Evolutionary conservation across 352 stramenopile species (phyloP).

Genomic region (Phytophthora multivora): DNA sequence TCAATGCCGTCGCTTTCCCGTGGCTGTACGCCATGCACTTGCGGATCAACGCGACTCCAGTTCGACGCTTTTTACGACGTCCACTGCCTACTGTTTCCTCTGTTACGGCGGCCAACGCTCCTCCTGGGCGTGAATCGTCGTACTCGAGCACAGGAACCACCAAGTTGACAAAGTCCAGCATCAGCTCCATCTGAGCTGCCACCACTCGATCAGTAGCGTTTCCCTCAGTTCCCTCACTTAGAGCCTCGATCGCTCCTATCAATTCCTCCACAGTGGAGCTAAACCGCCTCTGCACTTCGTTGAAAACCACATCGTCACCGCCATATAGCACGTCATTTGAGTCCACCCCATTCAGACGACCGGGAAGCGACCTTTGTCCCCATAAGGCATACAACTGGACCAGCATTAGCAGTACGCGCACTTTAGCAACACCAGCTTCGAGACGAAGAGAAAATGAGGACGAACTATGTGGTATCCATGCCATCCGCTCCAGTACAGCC

Average conservation of each 20-base stretch:
- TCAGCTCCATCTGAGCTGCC: constrained; percentile 50
- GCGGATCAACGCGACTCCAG: constrained; percentile 39
- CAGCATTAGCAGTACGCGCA: constrained; percentile 50
- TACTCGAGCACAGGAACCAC: constrained; percentile 43
- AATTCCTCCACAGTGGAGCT: constrained; percentile 57
- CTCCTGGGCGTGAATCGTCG: constrained; percentile 24
- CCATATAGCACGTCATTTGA: constrained; percentile 90
- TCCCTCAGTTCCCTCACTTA: constrained; percentile 10
- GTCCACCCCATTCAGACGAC: constrained; percentile 56
- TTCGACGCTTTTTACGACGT: constrained; percentile 36
- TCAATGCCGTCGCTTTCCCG: constrained; percentile 26
- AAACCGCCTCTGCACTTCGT: constrained; percentile 55
- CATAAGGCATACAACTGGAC: constrained; percentile 67
- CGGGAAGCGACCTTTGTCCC: constrained; percentile 50
- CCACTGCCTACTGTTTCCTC: constrained; percentile 9
- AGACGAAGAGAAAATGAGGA: constrained; percentile 20
- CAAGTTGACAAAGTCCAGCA: constrained; percentile 69
- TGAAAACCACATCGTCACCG: constrained; percentile 54
- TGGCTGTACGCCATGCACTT: constrained; percentile 49
- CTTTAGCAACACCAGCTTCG: constrained; percentile 23
- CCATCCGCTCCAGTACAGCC: constrained; percentile 60
- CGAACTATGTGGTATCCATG: constrained; percentile 18
- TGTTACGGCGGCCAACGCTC: not conserved
- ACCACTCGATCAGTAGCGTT: constrained; percentile 7
- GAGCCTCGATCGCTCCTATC: constrained; percentile 50